Conservation (phyloP, 768 basidiomycete genomes). For the Auriscalpium microsporum region DNA sequence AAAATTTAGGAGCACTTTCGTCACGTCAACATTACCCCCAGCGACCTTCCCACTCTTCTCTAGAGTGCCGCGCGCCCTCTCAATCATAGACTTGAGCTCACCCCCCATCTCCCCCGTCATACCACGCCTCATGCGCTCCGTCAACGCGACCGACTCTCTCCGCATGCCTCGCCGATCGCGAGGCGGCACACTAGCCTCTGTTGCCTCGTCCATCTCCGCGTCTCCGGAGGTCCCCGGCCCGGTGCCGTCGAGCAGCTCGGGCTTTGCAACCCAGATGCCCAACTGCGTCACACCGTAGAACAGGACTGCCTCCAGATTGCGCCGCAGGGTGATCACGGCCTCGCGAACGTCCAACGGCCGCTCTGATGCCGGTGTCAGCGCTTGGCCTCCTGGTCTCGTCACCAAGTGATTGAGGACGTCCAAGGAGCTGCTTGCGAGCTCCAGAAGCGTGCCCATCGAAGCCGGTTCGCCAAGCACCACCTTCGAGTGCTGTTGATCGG, state of each 20-base stretch:
- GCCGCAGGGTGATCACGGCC: constrained; percentile 47
- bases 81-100: constrained; percentile 60
- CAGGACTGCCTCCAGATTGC: constrained; percentile 58
- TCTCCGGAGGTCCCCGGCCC: constrained; percentile 16
- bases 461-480: constrained; percentile 76
- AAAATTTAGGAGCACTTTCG: constrained; percentile 52
- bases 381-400: constrained; percentile 50
- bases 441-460: constrained; percentile 81
- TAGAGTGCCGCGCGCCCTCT: constrained; percentile 55
- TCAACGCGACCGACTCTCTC: constrained; percentile 38
- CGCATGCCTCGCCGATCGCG: constrained; percentile 37
- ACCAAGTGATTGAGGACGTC: constrained; percentile 66
- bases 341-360: constrained; percentile 45
- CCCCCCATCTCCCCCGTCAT: constrained; percentile 76
- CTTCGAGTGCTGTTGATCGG: constrained; percentile 61
- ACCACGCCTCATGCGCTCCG: constrained; percentile 60
- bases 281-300: constrained; percentile 72
- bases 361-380: constrained; percentile 35
- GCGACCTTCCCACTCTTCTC: constrained; percentile 46
- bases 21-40: constrained; percentile 44
- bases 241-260: constrained; percentile 36
- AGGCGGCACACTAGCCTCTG: constrained; percentile 10
- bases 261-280: constrained; percentile 68
- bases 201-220: constrained; percentile 37
- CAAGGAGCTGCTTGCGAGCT: constrained; percentile 68